Conservation (phyloP, 306 rosid species). For the Dalbergia oliveri region DNA sequence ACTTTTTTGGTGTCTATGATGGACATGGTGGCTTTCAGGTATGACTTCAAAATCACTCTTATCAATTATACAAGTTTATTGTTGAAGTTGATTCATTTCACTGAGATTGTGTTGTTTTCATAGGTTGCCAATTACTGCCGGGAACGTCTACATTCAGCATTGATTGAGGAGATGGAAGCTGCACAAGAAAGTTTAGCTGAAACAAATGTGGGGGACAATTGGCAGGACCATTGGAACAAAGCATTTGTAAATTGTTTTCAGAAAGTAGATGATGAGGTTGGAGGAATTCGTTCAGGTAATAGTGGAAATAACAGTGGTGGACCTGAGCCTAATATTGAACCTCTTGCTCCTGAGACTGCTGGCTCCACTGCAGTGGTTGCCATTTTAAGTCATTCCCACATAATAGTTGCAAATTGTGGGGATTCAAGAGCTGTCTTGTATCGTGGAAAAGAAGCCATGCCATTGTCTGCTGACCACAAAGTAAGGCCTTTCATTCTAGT, state of each 20-base stretch:
- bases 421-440: constrained; percentile 86
- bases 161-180: constrained; percentile 71
- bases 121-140: constrained; percentile 89
- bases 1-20: constrained; percentile 85
- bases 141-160: constrained; percentile 66
- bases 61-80: constrained; percentile 18
- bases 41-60: constrained; percentile 28
- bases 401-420: constrained; percentile 80
- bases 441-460: constrained; percentile 73
- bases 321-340: constrained; percentile 48
- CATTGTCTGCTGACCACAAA: constrained; percentile 85
- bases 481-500: constrained; percentile 53
- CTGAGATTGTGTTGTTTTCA: constrained; percentile 28
- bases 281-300: constrained; percentile 47
- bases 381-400: constrained; percentile 65
- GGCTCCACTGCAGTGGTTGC: constrained; percentile 92
- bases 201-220: constrained; percentile 46
- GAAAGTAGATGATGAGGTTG: constrained; percentile 77
- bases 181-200: constrained; percentile 43
- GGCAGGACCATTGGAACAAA: constrained; percentile 69
- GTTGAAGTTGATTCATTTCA: constrained; percentile 35
- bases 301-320: constrained; percentile 40
- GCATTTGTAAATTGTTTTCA: constrained; percentile 68
- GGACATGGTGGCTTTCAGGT: constrained; percentile 92
- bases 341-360: constrained; percentile 75